These are phyloP conservation scores for Tulasnella sp. DNA, from an alignment of 768 basidiomycete species.

Conservation along the genomic window DNA sequence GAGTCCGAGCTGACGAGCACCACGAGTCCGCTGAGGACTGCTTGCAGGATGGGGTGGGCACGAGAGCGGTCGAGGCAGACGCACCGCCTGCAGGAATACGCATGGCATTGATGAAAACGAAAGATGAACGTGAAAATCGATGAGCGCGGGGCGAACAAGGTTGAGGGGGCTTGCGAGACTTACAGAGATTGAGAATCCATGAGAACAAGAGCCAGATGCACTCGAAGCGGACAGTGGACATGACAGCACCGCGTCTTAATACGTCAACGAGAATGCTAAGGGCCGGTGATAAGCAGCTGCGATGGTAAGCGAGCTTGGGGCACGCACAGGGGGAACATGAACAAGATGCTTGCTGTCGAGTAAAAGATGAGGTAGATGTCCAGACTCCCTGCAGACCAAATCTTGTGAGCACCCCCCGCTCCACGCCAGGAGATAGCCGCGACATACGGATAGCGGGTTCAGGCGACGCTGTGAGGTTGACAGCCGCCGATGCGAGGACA, in stretches of 20 bases:
- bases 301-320: not conserved
- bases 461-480: not conserved
- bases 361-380: conserved; percentile 25
- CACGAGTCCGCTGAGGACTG: not conserved
- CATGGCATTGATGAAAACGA: not conserved
- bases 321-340: conserved; percentile 24
- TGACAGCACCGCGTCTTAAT: conserved; percentile 22
- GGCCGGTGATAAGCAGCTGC: not conserved
- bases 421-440: not conserved
- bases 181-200: conserved; percentile 24
- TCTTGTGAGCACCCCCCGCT: not conserved
- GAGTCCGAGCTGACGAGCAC: conserved; percentile 13
- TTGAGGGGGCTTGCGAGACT: not conserved
- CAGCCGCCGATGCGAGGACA: conserved; percentile 9
- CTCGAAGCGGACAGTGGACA: conserved; percentile 26
- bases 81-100: conserved; percentile 19
- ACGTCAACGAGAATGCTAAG: conserved; percentile 27
- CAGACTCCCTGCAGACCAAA: conserved; percentile 10
- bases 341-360: conserved; percentile 22
- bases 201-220: conserved; percentile 21
- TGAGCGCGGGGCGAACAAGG: conserved; percentile 16
- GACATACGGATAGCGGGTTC: conserved; percentile 21
- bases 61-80: conserved; percentile 21
- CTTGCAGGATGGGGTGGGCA: conserved; percentile 5
- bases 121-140: conserved; percentile 17